Conservation (phyloP, 768 basidiomycete species). For the Lentinus brumalis region DNA sequence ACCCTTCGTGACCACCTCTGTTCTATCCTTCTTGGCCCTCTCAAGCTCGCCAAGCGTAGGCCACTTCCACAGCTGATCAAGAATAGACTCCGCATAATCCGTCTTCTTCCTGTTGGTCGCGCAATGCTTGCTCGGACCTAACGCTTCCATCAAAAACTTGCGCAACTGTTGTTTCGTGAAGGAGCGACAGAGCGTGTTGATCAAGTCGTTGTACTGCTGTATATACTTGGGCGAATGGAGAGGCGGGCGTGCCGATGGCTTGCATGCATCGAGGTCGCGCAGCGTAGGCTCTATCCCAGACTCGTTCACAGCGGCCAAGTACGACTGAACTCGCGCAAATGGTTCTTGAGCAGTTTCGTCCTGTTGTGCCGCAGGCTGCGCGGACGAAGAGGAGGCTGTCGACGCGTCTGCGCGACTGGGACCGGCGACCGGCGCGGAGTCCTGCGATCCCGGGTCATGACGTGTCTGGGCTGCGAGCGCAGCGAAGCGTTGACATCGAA, state of each 20-base stretch:
- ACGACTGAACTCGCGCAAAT: conserved; percentile 43
- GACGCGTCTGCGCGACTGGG: conserved; percentile 2
- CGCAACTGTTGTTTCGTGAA: conserved; percentile 67
- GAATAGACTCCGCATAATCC: conserved; percentile 40
- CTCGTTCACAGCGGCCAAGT: conserved; percentile 54
- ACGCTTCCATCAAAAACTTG: conserved; percentile 52
- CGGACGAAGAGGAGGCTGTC: not conserved
- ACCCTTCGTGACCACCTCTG: conserved; percentile 50
- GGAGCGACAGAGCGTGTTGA: conserved; percentile 55
- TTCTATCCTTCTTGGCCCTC: conserved; percentile 50
- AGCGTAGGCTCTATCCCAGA: conserved; percentile 52
- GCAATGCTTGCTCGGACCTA: conserved; percentile 31
- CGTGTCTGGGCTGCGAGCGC: conserved; percentile 6
- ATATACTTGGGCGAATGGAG: conserved; percentile 51
- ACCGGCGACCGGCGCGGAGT: conserved; percentile 11
- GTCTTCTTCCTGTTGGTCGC: conserved; percentile 25
- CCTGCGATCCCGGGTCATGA: not conserved
- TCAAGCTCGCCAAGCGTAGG: conserved; percentile 57
- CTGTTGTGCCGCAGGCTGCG: not conserved
- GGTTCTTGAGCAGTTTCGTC: not conserved
- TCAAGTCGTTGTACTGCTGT: conserved; percentile 51
- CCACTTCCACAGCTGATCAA: conserved; percentile 73
- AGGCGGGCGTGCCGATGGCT: conserved; percentile 42
- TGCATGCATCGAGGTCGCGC: conserved; percentile 62
- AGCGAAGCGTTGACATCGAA: conserved; percentile 7